These are phyloP conservation scores for Lodderomyces theae DNA, from an alignment of 1,139 yeast genomes.

Conservation along the genomic window DNA sequence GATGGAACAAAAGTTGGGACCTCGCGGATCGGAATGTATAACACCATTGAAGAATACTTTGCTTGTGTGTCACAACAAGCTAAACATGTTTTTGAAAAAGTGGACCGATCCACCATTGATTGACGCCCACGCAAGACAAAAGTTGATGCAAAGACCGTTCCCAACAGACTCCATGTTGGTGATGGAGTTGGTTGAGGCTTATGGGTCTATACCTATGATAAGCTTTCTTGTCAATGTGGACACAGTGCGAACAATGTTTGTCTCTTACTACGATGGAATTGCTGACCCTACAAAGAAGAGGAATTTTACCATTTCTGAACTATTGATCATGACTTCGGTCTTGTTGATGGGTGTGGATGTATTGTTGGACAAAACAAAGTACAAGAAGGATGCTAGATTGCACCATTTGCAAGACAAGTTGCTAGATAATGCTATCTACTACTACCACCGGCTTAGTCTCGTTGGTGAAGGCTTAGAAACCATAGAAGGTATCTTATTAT, in stretches of 20 bases:
- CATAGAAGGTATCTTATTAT: conserved; percentile 47
- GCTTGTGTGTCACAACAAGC: conserved; percentile 21
- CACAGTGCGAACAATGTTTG: conserved; percentile 21
- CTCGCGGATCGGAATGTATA: conserved; percentile 21
- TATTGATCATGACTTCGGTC: conserved; percentile 32
- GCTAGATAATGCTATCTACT: conserved; percentile 41
- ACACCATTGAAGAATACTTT: conserved; percentile 35
- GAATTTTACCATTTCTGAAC: conserved; percentile 26
- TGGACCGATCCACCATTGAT: conserved; percentile 37
- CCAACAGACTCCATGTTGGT: conserved; percentile 25
- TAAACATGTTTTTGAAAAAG: conserved; percentile 21
- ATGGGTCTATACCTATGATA: conserved; percentile 17
- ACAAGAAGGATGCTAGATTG: conserved; percentile 9
- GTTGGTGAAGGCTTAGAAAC: conserved; percentile 51
- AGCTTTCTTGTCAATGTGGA: conserved; percentile 18
- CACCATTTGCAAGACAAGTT: conserved; percentile 24
- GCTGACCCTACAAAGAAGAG: conserved; percentile 12
- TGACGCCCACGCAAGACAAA: conserved; percentile 19
- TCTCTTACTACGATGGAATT: conserved; percentile 17
- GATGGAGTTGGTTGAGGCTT: conserved; percentile 22
- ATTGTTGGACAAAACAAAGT: conserved; percentile 18
- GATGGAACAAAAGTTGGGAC: conserved; percentile 29
- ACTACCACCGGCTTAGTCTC: conserved; percentile 46
- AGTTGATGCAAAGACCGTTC: conserved; percentile 27
- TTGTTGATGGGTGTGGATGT: conserved; percentile 26